These are phyloP conservation scores for Diddensiella transvaalensis DNA, from an alignment of 805 yeast genomes.

Conservation along the genomic window DNA sequence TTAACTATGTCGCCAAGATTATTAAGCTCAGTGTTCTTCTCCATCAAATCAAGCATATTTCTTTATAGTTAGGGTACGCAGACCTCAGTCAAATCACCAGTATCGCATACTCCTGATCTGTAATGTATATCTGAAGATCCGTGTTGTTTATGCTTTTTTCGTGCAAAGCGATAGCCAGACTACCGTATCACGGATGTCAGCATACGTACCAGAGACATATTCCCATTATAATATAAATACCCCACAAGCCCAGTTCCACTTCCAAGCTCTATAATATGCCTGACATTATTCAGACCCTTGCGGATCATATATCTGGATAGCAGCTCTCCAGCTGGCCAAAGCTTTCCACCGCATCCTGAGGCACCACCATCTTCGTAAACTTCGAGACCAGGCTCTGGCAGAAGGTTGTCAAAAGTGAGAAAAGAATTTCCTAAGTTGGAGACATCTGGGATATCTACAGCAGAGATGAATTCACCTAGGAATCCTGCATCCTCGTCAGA, in stretches of 20 bases:
- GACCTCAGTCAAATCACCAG: background rate
- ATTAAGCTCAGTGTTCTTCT: conserved; percentile 43
- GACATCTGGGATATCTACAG: conserved; percentile 34
- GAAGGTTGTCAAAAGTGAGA: conserved; percentile 40
- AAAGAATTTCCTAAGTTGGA: conserved; percentile 39
- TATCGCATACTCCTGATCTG: conserved; percentile 42
- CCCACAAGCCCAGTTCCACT: conserved; percentile 61
- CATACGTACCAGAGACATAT: background rate
- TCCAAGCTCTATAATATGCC: conserved; percentile 48
- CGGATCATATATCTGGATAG: conserved; percentile 43
- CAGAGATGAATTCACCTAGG: conserved; percentile 9
- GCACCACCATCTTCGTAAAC: conserved; percentile 57
- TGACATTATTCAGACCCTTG: conserved; percentile 22
- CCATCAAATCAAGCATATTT: conserved; percentile 46
- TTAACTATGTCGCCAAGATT: conserved; percentile 35
- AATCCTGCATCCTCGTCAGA: conserved; percentile 1
- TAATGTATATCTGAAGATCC: conserved; percentile 41
- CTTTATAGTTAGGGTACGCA: conserved; percentile 13
- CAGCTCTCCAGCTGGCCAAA: conserved; percentile 60
- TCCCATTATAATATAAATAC: conserved; percentile 23
- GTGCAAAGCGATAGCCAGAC: conserved; percentile 33
- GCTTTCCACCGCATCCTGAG: conserved; percentile 59
- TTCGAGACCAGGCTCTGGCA: conserved; percentile 35
- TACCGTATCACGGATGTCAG: conserved; percentile 4
- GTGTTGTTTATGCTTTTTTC: conserved; percentile 18